A percentile compares a stretch with the other conserved stretches of the same genome.
Conservation (phyloP, 352 stramenopile species). For the Globisporangium echinulatum region DNA sequence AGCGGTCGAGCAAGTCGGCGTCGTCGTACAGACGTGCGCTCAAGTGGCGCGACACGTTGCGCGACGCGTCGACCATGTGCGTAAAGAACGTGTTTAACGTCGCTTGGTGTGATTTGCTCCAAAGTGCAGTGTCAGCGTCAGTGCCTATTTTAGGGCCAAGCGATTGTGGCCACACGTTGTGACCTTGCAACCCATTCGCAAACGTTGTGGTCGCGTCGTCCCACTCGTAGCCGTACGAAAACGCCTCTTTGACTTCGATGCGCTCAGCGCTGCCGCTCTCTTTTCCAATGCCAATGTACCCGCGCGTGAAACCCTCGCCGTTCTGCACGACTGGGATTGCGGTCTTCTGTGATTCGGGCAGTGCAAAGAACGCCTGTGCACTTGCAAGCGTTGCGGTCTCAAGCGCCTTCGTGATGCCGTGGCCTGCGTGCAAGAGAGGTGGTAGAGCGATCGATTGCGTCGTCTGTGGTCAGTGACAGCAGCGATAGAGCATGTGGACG, state of each 20-base stretch:
- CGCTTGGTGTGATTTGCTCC: constrained; percentile 23
- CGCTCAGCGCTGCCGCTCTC: constrained; percentile 73
- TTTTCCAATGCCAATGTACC: constrained; percentile 73
- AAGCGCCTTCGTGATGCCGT: constrained; percentile 45
- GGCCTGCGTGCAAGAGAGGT: constrained; percentile 14
- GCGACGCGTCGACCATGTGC: constrained; percentile 45
- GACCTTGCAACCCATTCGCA: constrained; percentile 56
- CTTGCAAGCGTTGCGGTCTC: constrained; percentile 47
- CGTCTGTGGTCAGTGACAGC: background rate
- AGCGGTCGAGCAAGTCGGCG: constrained; percentile 46
- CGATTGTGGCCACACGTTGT: constrained; percentile 58
- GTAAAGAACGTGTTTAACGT: constrained; percentile 54
- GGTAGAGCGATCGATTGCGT: background rate
- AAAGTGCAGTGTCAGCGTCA: constrained; percentile 12
- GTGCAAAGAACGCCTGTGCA: constrained; percentile 48
- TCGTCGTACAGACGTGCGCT: constrained; percentile 46
- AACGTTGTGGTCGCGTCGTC: constrained; percentile 15
- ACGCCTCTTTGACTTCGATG: constrained; percentile 79
- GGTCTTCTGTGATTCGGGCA: constrained; percentile 41
- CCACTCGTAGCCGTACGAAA: constrained; percentile 82
- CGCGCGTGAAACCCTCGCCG: constrained; percentile 66
- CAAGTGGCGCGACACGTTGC: constrained; percentile 39
- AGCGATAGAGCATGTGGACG: background rate
- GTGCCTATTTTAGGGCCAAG: background rate
- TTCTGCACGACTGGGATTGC: constrained; percentile 58